Evolutionary conservation across 768 basidiomycete species (phyloP), one percentile per base, ranked within the genome.

Genomic region (Tubosaeta sp.): DNA sequence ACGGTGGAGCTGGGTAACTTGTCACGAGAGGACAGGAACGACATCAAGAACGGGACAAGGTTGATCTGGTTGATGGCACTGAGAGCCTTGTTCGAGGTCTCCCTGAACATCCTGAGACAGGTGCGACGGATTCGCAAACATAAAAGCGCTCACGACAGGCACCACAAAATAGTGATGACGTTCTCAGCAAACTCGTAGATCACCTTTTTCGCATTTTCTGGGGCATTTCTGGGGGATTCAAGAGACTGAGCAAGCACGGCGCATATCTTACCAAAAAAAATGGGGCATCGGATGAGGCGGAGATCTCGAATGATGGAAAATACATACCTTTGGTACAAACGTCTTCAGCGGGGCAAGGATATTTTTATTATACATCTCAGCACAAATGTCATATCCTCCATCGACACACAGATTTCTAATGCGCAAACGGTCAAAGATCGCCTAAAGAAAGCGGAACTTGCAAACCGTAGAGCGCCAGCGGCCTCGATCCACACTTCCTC

Each of bases 331-430:
- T 7, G 87, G 85, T 16, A 93, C 76, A 59, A 91, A 89, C 0
- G 79, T 76, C 58, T 76, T 82, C 51, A 93, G 68, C 3, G 90
- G 89, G 6, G 83, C 77, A 44, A 96, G 73, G 40, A 96, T 84
- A 58, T 90, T 90, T 73, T 96, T 96, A 69, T 97, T 96, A 72
- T 87, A 94, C 90, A 97, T 94, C 69, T 96, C 92, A 1, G 88
- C 91, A 60, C 94, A 94, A 42, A 96, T 88, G 57, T 96, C 93
- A 64, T 90, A 89, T 46, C 94, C 94, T 14, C 94, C 94, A 63
- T 97, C 94, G 61, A 97, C 86, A 61, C 91, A 93, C 13, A 97
- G 70, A 71, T 96, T 97, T 55, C 94, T 96, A 61, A 30, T 47
- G 10, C n/a, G 35, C 24, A 11, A 12, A 19, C 44, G 18, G 30